Base-by-base conservation (phyloP, 192 early-diverging fungal genomes). In the Geranomyces michiganensis region DNA sequence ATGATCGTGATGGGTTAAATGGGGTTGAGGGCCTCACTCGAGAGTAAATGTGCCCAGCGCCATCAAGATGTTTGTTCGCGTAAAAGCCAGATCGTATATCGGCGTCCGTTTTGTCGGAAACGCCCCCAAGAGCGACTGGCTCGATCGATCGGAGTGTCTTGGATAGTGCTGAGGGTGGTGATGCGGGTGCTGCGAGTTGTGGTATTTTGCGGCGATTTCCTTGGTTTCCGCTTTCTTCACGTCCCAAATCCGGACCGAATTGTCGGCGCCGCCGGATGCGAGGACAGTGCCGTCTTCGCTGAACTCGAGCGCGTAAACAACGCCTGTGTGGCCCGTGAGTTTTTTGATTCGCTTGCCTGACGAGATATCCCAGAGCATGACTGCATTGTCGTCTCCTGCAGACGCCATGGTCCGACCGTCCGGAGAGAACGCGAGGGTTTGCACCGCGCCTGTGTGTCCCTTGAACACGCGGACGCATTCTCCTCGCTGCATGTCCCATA, bases 401-500 rank as follows among this genome's bases (percentile, higher is more conserved):
- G 94, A 90, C 6, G 97, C 97, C 83, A 98, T 85, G 47, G 87
- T 81, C 49, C 90, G 84, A 15, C 97, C 97, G 76, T 99, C 92
- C 0, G 94, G 93, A 1, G 97, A 95, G 43, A 99, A 80, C 7
- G 95, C 93, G 59, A 98, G 82, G 0, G 93, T 78, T 24, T 90
- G 88, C 27, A 99, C 87, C 1, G 93, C 82, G 0, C 90, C 95
- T 6, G 80, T 83, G 76, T 98, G 96, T 5, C 92, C 91, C 0
- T 92, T 90, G 73, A 99, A 92, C 15, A 98, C 85, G 36, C 97
- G 89, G 31, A 97, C 93, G 65, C 91, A 92, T 31, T 81, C 81
- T 36, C 97, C 97, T 61, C 85, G 82, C 78, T 97, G 95, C 58
- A 97, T 84, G 79, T 96, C 93, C 96, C 96, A 99, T 60, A 99